These are phyloP conservation scores for Cymbopogon flexuosus DNA, from an alignment of 202 grass and related monocot species.

Conservation along the genomic window DNA sequence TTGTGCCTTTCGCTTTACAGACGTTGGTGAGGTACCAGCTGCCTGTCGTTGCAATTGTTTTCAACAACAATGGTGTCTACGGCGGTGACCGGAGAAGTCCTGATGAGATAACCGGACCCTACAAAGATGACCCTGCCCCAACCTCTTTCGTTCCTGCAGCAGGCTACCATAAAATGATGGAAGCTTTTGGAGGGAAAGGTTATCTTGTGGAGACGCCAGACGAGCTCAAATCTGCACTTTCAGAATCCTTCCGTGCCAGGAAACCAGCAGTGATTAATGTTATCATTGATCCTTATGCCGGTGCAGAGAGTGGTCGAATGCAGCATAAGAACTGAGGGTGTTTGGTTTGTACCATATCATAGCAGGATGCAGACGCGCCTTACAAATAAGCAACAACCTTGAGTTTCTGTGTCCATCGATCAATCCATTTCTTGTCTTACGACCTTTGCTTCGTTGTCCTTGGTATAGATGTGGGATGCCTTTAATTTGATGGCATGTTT, in stretches of 20 bases:
- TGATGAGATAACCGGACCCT: slow-evolving; percentile 68
- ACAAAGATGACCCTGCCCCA: slow-evolving; percentile 91
- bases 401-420: not conserved
- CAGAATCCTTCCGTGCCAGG: slow-evolving; percentile 60
- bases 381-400: not conserved
- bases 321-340: slow-evolving; percentile 86
- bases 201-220: slow-evolving; percentile 59
- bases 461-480: not conserved
- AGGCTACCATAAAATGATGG: slow-evolving; percentile 75
- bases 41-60: slow-evolving; percentile 73
- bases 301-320: slow-evolving; percentile 83
- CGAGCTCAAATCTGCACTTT: slow-evolving; percentile 67
- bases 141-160: slow-evolving; percentile 83
- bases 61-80: slow-evolving; percentile 91
- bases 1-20: slow-evolving; percentile 31
- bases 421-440: not conserved
- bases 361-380: not conserved
- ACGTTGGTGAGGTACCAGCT: slow-evolving; percentile 85
- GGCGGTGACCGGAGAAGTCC: slow-evolving; percentile 78
- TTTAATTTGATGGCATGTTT: not conserved
- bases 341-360: not conserved
- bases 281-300: slow-evolving; percentile 75
- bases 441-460: not conserved
- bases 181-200: slow-evolving; percentile 84
- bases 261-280: slow-evolving; percentile 81